Evolutionary conservation across 805 yeast genomes (phyloP).

Genomic region (Myxozyma monticola): DNA sequence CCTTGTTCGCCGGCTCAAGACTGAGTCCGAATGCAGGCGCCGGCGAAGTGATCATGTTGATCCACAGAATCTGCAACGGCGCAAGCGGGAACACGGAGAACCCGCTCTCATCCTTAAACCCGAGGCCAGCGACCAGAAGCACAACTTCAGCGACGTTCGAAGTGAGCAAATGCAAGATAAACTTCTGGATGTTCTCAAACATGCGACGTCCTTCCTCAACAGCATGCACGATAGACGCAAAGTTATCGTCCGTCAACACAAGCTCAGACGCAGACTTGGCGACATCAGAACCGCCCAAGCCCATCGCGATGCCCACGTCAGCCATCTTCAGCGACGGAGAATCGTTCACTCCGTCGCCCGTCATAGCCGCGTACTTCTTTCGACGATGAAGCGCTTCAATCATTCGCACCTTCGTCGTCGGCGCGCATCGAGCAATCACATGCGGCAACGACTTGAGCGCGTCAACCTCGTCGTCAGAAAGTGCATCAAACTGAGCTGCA

Average conservation of each 20-base stretch:
- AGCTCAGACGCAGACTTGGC: constrained; percentile 84
- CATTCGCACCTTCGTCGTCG: constrained; percentile 78
- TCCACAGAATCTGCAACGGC: constrained; percentile 80
- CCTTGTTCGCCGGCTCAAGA: constrained; percentile 62
- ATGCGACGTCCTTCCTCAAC: constrained; percentile 79
- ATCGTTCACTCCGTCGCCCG: constrained; percentile 83
- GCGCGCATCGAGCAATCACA: constrained; percentile 82
- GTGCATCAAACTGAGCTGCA: constrained; percentile 66
- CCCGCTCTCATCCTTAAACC: constrained; percentile 61
- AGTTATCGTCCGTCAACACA: constrained; percentile 73
- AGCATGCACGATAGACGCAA: constrained; percentile 75
- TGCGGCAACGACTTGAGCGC: constrained; percentile 64
- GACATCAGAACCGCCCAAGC: constrained; percentile 76
- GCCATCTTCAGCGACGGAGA: constrained; percentile 75
- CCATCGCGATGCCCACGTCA: constrained; percentile 85
- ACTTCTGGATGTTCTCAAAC: constrained; percentile 76
- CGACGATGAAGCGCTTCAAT: constrained; percentile 72
- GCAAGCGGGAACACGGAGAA: constrained; percentile 79
- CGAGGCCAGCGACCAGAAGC: constrained; percentile 69
- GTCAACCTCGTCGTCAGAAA: constrained; percentile 63
- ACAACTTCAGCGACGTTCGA: constrained; percentile 73
- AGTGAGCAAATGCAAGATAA: constrained; percentile 69
- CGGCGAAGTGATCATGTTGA: constrained; percentile 73
- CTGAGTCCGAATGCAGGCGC: constrained; percentile 86
- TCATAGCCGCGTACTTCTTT: constrained; percentile 70